Percentiles rank a stretch among this genome's conserved stretches.
phyloP scores from a whole-genome alignment of 768 basidiomycete genomes.

The Rickenella mellea region DNA sequence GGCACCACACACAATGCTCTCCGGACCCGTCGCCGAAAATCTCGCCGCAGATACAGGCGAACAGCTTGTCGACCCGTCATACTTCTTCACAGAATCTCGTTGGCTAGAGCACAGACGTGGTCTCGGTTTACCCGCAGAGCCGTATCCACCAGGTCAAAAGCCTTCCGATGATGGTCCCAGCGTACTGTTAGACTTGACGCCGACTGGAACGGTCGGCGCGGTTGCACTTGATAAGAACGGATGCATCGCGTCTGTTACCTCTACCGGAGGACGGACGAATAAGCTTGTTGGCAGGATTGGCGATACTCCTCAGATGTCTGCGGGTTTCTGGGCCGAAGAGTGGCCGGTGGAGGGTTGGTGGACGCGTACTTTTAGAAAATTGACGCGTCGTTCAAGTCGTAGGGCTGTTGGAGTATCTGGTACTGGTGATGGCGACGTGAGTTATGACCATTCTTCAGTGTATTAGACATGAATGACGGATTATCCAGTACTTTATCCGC shows the following conservation, averaged over 20 bases:
- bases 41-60: conserved; percentile 40
- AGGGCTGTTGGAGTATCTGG: conserved; percentile 68
- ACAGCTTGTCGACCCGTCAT: conserved; percentile 58
- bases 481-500: conserved; percentile 65
- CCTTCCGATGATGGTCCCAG: conserved; percentile 12
- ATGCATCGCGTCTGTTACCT: conserved; percentile 64
- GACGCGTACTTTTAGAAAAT: conserved; percentile 29
- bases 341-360: conserved; percentile 35
- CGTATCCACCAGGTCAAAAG: conserved; percentile 26
- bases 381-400: conserved; percentile 19
- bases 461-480: conserved; percentile 2
- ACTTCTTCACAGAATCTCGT: conserved; percentile 66
- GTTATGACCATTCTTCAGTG: conserved; percentile 13
- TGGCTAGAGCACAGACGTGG: conserved; percentile 74
- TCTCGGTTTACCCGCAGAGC: conserved; percentile 64
- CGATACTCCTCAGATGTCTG: conserved; percentile 71
- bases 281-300: conserved; percentile 79
- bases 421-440: conserved; percentile 78
- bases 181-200: conserved; percentile 42
- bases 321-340: conserved; percentile 80
- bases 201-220: conserved; percentile 78
- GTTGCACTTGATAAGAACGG: conserved; percentile 70
- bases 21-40: conserved; percentile 52
- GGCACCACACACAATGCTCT: conserved; percentile 64
- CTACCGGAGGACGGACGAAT: conserved; percentile 77